phyloP scores from a whole-genome alignment of 1,139 yeast genomes.

The Nakaseomyces delphensis region DNA sequence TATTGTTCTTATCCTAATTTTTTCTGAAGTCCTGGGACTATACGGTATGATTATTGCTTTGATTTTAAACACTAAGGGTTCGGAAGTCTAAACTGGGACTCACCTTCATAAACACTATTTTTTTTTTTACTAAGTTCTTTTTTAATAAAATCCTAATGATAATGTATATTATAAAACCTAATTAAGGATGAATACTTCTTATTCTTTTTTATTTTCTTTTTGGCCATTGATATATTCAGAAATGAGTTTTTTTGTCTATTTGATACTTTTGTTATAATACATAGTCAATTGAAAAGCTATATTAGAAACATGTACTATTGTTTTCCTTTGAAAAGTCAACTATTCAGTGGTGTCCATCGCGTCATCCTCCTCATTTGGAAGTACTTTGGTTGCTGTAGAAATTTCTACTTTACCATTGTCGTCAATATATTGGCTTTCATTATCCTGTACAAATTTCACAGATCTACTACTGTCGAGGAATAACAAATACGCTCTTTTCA shows the following conservation, averaged over 20 bases:
- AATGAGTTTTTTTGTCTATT: too few relatives aligned
- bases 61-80: conserved; percentile 82
- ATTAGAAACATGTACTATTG: too few relatives aligned
- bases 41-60: conserved; percentile 92
- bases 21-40: conserved; percentile 94
- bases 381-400: conserved; percentile 27
- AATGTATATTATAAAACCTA: not conserved
- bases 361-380: conserved; percentile 17
- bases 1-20: conserved; percentile 83
- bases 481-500: conserved; percentile 78
- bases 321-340: too few relatives aligned
- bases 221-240: not conserved
- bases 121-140: too few relatives aligned
- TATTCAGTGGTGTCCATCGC: conserved; percentile 22
- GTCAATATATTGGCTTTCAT: conserved; percentile 59
- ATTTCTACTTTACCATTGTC: conserved; percentile 59
- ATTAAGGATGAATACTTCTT: not conserved
- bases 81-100: conserved; percentile 36
- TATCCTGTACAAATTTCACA: conserved; percentile 68
- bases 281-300: not conserved
- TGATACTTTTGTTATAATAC: not conserved
- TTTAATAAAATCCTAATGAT: too few relatives aligned
- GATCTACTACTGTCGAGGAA: conserved; percentile 85
- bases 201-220: conserved; percentile 4
- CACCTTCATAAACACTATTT: conserved; percentile 4